Evolutionary conservation across 768 basidiomycete genomes (phyloP).

Genomic region (Tricholoma flavovirens): DNA sequence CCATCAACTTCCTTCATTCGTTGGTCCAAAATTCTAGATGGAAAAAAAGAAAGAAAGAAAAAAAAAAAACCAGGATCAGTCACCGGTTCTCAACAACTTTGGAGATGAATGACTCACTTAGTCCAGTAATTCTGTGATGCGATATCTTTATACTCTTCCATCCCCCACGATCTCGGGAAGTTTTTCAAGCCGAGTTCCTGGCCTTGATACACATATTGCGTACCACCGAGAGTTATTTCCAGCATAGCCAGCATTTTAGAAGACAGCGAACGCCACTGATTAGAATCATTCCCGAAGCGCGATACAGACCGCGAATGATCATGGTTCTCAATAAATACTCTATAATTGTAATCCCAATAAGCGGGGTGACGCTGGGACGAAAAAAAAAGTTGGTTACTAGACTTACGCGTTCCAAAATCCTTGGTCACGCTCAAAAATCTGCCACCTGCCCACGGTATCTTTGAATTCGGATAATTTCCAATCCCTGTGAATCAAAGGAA

Average conservation of each 20-base stretch:
- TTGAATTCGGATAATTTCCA: slow-evolving; percentile 55
- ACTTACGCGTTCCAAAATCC: slow-evolving; percentile 66
- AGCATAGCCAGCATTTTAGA: slow-evolving; percentile 63
- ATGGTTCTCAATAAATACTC: slow-evolving; percentile 67
- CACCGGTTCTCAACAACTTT: not conserved
- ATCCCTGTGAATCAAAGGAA: slow-evolving; percentile 34
- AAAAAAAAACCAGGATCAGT: too few species aligned
- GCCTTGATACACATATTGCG: slow-evolving; percentile 71
- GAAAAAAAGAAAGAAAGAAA: not conserved
- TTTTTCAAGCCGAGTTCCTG: slow-evolving; percentile 68
- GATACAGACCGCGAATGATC: slow-evolving; percentile 62
- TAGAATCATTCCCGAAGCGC: slow-evolving; percentile 58
- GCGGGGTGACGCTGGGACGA: too few species aligned
- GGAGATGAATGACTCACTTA: slow-evolving; percentile 33
- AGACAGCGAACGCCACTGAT: slow-evolving; percentile 49
- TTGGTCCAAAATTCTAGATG: slow-evolving; percentile 32
- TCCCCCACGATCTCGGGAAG: slow-evolving; percentile 55
- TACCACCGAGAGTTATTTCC: slow-evolving; percentile 57
- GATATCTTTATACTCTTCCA: slow-evolving; percentile 71
- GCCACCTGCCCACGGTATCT: slow-evolving; percentile 47
- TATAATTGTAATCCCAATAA: too few species aligned
- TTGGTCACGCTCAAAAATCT: slow-evolving; percentile 47
- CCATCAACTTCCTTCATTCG: slow-evolving; percentile 27
- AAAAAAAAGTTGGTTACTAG: too few species aligned
- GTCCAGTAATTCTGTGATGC: slow-evolving; percentile 57